phyloP scores from a whole-genome alignment of 140 eudicot species.

The Stevia rebaudiana region DNA sequence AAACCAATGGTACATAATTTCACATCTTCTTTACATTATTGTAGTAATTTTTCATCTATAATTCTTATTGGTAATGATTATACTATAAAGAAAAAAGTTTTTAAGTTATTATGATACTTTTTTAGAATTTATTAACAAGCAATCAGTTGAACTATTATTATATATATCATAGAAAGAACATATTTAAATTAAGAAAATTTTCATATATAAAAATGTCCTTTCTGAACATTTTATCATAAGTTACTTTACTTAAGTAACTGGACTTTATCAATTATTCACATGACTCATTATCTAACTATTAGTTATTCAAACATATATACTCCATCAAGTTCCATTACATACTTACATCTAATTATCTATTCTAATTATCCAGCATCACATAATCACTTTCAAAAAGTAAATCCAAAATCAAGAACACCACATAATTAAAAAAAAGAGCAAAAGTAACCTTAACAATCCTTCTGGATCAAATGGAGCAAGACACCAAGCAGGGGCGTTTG shows the following conservation, averaged over 20 bases:
- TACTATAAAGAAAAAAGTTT: neutral
- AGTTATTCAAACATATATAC: neutral
- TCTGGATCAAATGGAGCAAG: conserved; percentile 99
- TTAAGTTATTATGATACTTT: neutral
- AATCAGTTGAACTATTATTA: neutral
- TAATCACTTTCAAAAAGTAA: neutral
- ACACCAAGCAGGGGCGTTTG: conserved; percentile 85
- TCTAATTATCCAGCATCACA: neutral
- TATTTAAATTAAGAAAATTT: neutral
- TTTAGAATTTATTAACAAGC: neutral
- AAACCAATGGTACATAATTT: neutral
- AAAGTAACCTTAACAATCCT: conserved; percentile 71
- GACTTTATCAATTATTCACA: neutral
- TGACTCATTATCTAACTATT: neutral
- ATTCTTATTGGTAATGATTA: neutral
- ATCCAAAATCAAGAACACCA: neutral
- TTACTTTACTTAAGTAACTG: neutral
- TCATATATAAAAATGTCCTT: neutral
- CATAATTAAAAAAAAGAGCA: neutral
- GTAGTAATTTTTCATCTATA: neutral
- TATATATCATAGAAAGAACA: neutral
- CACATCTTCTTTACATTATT: neutral
- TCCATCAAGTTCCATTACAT: neutral
- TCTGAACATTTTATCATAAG: neutral
- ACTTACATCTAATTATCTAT: neutral